Conservation (phyloP, 345 rosid genomes). For the Rhodamnia argentea region DNA sequence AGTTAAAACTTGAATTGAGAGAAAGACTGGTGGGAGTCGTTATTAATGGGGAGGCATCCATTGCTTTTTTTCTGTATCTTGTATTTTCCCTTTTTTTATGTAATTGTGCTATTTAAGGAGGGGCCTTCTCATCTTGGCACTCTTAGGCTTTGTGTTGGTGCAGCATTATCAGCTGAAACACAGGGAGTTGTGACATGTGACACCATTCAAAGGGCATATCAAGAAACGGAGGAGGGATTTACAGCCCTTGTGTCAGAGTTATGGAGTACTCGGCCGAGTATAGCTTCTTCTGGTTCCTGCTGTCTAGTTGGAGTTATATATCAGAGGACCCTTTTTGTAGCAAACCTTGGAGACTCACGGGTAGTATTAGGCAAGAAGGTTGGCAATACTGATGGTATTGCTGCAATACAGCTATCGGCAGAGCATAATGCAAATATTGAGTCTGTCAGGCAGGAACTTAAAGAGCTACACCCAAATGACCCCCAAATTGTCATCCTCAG, state of each 20-base stretch:
- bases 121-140: slow-evolving; percentile 3
- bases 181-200: slow-evolving; percentile 61
- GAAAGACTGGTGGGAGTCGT: not conserved
- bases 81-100: not conserved
- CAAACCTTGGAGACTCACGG: slow-evolving; percentile 84
- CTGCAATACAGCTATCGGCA: slow-evolving; percentile 72
- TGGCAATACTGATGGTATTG: slow-evolving; percentile 52
- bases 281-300: slow-evolving; percentile 80
- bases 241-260: slow-evolving; percentile 56
- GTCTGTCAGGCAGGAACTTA: slow-evolving; percentile 73
- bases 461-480: slow-evolving; percentile 74
- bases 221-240: slow-evolving; percentile 74
- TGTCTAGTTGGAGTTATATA: slow-evolving; percentile 81
- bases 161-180: slow-evolving; percentile 65
- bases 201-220: slow-evolving; percentile 66
- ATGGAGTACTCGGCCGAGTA: slow-evolving; percentile 47
- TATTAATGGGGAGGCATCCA: not conserved
- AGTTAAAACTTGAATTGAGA: not conserved
- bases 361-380: slow-evolving; percentile 81
- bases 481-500: slow-evolving; percentile 70
- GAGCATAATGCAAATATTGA: slow-evolving; percentile 89
- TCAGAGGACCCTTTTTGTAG: slow-evolving; percentile 71
- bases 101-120: not conserved
- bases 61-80: not conserved
- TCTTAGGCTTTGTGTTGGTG: slow-evolving; percentile 78